Percentiles rank a stretch among this genome's conserved stretches.
phyloP scores from a whole-genome alignment of 352 stramenopile species.

The Phytophthora meadii region DNA sequence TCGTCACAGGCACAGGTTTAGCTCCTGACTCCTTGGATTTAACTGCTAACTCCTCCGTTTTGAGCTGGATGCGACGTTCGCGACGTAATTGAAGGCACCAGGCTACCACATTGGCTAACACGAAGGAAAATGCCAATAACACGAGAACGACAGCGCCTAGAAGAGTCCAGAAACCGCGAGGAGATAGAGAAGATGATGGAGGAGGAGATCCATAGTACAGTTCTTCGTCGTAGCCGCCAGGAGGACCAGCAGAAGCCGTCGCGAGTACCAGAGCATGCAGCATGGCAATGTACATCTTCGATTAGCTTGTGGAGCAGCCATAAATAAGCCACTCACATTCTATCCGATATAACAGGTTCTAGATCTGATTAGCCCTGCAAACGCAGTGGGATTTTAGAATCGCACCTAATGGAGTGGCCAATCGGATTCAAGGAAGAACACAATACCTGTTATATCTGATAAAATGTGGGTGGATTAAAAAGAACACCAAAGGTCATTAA shows the following conservation, averaged over 20 bases:
- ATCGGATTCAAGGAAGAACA: too few relatives aligned
- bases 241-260: slow-evolving; percentile 5
- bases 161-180: slow-evolving; percentile 34
- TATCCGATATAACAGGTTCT: too few relatives aligned
- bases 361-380: too few relatives aligned
- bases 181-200: slow-evolving; percentile 17
- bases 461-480: too few relatives aligned
- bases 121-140: slow-evolving; percentile 59
- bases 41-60: slow-evolving; percentile 56
- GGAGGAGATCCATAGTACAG: slow-evolving; percentile 2
- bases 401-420: too few relatives aligned
- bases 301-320: not conserved
- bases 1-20: slow-evolving; percentile 83
- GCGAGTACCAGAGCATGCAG: slow-evolving; percentile 8
- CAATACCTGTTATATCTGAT: too few relatives aligned
- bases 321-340: too few relatives aligned
- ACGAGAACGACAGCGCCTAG: slow-evolving; percentile 37
- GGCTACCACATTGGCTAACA: slow-evolving; percentile 69
- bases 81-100: slow-evolving; percentile 71
- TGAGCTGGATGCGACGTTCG: slow-evolving; percentile 62
- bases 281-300: not conserved
- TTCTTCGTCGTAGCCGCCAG: not conserved
- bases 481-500: slow-evolving; percentile 2
- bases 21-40: not conserved
- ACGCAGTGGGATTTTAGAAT: too few relatives aligned